These are phyloP conservation scores for Teunomyces gatunensis DNA, from an alignment of 805 yeast species.

Conservation along the genomic window DNA sequence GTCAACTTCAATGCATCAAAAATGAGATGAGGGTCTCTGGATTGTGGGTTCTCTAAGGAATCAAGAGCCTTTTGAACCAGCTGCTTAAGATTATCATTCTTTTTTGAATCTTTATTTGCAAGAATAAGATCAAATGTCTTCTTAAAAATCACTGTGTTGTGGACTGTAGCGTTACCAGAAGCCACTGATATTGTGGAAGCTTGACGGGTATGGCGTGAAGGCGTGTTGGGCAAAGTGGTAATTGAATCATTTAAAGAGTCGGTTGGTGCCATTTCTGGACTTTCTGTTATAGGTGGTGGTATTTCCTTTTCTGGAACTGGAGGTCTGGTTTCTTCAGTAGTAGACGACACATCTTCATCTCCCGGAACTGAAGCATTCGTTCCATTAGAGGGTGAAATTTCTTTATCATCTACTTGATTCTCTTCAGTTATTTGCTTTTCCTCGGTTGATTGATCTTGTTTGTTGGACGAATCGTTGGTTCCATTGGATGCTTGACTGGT, in stretches of 20 bases:
- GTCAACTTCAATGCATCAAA: slow-evolving; percentile 77
- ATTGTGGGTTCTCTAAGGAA: slow-evolving; percentile 35
- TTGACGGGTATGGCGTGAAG: slow-evolving; percentile 5
- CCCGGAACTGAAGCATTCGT: not conserved
- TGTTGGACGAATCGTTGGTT: not conserved
- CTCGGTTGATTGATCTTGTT: not conserved
- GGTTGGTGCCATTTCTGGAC: not conserved
- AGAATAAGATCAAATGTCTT: slow-evolving; percentile 58
- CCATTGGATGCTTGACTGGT: not conserved
- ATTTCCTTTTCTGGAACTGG: slow-evolving; percentile 1
- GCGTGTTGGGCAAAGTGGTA: not conserved
- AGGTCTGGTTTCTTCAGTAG: not conserved
- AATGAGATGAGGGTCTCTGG: slow-evolving; percentile 50
- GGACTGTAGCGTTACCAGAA: slow-evolving; percentile 14
- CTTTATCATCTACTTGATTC: not conserved
- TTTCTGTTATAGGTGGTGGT: not conserved
- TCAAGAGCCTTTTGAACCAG: slow-evolving; percentile 42
- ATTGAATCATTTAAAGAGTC: slow-evolving; percentile 1
- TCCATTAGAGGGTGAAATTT: not conserved
- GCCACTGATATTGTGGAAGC: slow-evolving; percentile 5
- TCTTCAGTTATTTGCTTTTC: not conserved
- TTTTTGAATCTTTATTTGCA: slow-evolving; percentile 59
- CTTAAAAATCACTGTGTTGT: slow-evolving; percentile 35
- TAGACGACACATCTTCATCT: not conserved
- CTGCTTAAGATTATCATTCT: slow-evolving; percentile 39